phyloP scores from a whole-genome alignment of 2,329 filamentous ascomycete genomes.

The Exophiala aquamarina region DNA sequence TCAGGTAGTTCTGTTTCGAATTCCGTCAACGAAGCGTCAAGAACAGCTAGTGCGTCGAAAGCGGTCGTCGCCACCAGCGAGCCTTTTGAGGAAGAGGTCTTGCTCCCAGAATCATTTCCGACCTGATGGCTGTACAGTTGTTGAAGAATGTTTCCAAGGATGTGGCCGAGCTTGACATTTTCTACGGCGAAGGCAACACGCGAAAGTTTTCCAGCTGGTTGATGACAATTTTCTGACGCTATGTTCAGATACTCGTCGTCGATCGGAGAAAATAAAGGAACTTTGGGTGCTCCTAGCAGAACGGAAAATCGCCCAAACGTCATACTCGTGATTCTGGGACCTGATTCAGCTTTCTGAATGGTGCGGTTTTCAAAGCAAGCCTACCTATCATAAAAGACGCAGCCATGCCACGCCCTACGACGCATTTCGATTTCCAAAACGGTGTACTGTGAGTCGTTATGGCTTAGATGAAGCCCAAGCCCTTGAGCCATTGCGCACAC shows the following conservation, averaged over 20 bases:
- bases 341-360: too few relatives aligned
- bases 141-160: too few relatives aligned
- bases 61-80: too few relatives aligned
- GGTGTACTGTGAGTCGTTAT: background rate
- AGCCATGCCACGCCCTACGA: constrained; percentile 10
- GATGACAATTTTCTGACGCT: background rate
- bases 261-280: constrained; percentile 6
- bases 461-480: constrained; percentile 3
- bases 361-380: too few relatives aligned
- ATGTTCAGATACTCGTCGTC: constrained; percentile 3
- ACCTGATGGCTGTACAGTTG: too few relatives aligned
- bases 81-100: too few relatives aligned
- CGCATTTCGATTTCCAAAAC: constrained; percentile 10
- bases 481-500: constrained; percentile 8
- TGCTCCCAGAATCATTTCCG: too few relatives aligned
- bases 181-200: constrained; percentile 3
- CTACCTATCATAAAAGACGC: constrained; percentile 5
- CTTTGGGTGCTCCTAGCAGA: background rate
- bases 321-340: constrained; percentile 4
- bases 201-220: constrained; percentile 2
- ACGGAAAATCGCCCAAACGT: constrained; percentile 3
- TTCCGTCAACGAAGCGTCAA: too few relatives aligned
- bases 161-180: too few relatives aligned
- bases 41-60: too few relatives aligned
- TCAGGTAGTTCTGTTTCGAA: constrained; percentile 2